Conservation (phyloP, 306 rosid species). For the Alnus glutinosa region DNA sequence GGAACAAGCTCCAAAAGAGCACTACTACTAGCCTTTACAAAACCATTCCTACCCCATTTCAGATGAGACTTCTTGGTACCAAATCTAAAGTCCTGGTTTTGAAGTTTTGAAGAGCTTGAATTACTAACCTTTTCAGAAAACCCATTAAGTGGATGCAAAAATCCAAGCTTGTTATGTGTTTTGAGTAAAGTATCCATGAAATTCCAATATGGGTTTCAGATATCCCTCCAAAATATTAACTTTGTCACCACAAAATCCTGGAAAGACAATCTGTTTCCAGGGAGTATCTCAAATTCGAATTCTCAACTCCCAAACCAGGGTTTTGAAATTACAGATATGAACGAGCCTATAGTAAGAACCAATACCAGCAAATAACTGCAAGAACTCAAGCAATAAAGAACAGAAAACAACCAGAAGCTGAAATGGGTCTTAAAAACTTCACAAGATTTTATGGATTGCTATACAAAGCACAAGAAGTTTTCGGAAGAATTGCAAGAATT, state of each 20-base stretch:
- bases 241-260: conserved; percentile 25
- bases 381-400: conserved; percentile 5
- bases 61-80: conserved; percentile 47
- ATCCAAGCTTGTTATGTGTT: conserved; percentile 80
- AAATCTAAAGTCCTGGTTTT: conserved; percentile 60
- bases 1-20: conserved; percentile 95
- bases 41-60: conserved; percentile 47
- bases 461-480: conserved; percentile 5
- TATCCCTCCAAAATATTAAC: conserved; percentile 23
- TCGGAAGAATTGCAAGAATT: background rate
- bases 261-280: conserved; percentile 27
- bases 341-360: background rate
- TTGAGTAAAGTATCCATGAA: conserved; percentile 88
- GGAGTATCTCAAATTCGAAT: background rate
- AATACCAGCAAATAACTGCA: conserved; percentile 15
- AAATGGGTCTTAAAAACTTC: background rate
- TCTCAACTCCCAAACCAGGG: conserved; percentile 12
- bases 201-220: conserved; percentile 15
- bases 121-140: conserved; percentile 62
- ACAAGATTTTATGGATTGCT: background rate
- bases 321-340: conserved; percentile 20
- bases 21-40: conserved; percentile 55
- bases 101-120: conserved; percentile 48
- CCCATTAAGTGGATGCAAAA: conserved; percentile 77
- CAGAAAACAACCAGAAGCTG: background rate